Evolutionary conservation across 1,284 basidiomycete genomes (phyloP), one percentile per base, ranked within the genome.

Genomic region (Ganoderma sp.): DNA sequence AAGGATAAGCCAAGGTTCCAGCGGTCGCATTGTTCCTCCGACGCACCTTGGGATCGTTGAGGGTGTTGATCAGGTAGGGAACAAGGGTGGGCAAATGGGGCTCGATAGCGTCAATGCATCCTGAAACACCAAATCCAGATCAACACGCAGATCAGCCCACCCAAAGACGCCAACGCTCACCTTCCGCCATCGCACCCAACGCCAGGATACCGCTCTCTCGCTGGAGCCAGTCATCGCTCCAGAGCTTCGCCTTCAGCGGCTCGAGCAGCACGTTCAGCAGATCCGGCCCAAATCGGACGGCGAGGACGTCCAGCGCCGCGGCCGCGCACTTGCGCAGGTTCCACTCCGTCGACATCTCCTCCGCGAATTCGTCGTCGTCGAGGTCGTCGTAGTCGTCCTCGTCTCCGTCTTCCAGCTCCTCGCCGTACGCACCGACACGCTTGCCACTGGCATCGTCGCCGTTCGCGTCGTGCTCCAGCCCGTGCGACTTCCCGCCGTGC

Each of bases 341-440:
- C 98, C 98, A 99, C 79, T 99, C 96, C 10, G 96, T 97, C n/a
- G 94, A 91, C 83, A 94, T 94, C 76, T 99, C 97, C 72, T 99
- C 97, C 10, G 96, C 96, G 74, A 97, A 96, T 70, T 97, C 95
- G 50, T 96, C 94, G 67, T 94, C 93, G 70, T 97, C 93, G 63
- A 93, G 87, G 73, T 95, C 89, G 67, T 96, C 92, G 69, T 96
- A 92, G 10, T 96, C 93, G 2, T 97, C 95, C 14, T 95, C 93
- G 2, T 79, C 79, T 12, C 90, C 91, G 59, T 90, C 90, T 75
- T 84, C 83, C 67, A 87, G 86, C 78, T 91, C 91, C 75, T 91
- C 90, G 39, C 91, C 90, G 70, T 92, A 93, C 0, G 86, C 89
- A 25, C 91, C 86, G 28, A 89, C 76, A 37, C 84, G 83, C 74